Percentiles rank a stretch among this genome's conserved stretches.
phyloP scores from a whole-genome alignment of 345 rosid genomes.

The Lenwebbia sp. region DNA sequence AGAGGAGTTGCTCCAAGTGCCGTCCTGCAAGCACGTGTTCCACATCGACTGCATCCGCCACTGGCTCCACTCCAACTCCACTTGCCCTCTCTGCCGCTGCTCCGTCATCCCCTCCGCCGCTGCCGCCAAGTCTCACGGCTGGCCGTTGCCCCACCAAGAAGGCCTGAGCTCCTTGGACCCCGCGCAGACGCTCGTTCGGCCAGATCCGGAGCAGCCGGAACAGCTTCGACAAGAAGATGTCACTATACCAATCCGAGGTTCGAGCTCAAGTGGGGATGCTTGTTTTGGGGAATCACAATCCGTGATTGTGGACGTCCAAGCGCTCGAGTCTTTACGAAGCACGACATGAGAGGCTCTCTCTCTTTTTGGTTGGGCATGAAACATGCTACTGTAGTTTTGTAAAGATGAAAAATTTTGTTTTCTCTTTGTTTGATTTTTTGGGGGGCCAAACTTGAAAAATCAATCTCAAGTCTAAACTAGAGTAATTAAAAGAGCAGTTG shows the following conservation, averaged over 20 bases:
- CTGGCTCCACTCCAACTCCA: conserved; percentile 78
- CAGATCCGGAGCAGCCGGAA: neutral
- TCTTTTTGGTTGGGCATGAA: neutral
- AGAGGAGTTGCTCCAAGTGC: conserved; percentile 79
- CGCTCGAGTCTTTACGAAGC: neutral
- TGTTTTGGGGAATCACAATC: neutral
- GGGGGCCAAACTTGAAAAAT: neutral
- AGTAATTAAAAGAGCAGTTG: neutral
- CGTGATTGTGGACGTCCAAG: neutral
- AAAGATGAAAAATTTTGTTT: neutral
- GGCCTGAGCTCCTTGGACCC: neutral
- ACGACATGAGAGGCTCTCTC: neutral
- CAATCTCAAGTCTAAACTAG: neutral
- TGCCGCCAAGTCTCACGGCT: conserved; percentile 12
- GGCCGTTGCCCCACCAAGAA: neutral
- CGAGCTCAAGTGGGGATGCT: neutral
- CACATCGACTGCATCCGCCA: conserved; percentile 75
- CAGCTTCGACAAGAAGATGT: neutral
- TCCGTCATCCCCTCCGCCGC: conserved; percentile 28
- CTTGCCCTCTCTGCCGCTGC: conserved; percentile 88
- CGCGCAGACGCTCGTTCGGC: neutral
- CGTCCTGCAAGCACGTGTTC: conserved; percentile 80
- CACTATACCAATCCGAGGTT: neutral
- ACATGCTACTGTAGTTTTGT: neutral
- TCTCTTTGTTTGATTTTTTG: neutral